phyloP scores from a whole-genome alignment of 1,284 basidiomycete species.

The Apiotrichum sp. region DNA sequence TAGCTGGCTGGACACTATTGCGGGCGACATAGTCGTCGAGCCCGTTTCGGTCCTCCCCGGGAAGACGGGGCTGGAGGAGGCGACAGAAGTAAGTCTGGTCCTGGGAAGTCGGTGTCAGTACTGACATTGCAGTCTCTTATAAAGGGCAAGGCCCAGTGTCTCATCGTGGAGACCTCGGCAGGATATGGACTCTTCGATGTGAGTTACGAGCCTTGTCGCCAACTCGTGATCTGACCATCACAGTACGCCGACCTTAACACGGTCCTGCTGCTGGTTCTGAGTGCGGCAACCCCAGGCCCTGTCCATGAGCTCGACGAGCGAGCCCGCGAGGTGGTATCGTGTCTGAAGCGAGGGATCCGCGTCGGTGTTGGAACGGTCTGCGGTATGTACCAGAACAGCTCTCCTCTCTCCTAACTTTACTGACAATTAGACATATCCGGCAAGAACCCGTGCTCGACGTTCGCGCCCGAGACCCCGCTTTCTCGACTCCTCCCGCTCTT shows the following conservation, averaged over 20 bases:
- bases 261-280: conserved; percentile 31
- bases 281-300: conserved; percentile 17
- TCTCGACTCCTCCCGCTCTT: conserved; percentile 29
- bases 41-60: conserved; percentile 8
- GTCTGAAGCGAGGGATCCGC: conserved; percentile 18
- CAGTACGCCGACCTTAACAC: conserved; percentile 39
- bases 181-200: conserved; percentile 35
- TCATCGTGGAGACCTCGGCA: conserved; percentile 22
- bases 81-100: conserved; percentile 27
- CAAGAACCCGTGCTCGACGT: conserved; percentile 31
- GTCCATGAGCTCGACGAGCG: conserved; percentile 16
- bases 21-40: conserved; percentile 6
- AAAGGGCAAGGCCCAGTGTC: conserved; percentile 14
- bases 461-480: conserved; percentile 19
- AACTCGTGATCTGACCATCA: not conserved
- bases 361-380: conserved; percentile 25
- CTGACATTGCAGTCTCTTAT: conserved; percentile 20
- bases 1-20: conserved; percentile 25
- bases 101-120: not conserved
- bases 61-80: conserved; percentile 29
- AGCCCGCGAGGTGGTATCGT: conserved; percentile 15
- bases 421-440: conserved; percentile 29
- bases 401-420: not conserved
- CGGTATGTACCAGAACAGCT: conserved; percentile 16
- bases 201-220: conserved; percentile 2